These are phyloP conservation scores for Mortierella sp. DNA, from an alignment of 371 early-diverging fungal species.

Conservation along the genomic window DNA sequence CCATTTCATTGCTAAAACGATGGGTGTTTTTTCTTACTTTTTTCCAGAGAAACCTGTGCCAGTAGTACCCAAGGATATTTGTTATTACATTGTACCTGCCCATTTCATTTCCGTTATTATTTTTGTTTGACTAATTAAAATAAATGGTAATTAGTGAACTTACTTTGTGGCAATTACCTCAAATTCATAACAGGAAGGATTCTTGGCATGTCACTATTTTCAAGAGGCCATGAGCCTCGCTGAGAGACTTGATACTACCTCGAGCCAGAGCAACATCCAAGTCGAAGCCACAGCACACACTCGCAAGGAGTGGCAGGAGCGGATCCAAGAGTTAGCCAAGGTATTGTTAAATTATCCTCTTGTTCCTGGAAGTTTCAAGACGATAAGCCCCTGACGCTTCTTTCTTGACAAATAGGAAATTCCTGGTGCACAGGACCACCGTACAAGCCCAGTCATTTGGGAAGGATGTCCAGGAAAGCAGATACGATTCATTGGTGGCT, in stretches of 20 bases:
- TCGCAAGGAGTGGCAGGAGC: slow-evolving; percentile 45
- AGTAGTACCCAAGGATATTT: slow-evolving; percentile 48
- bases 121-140: not conserved
- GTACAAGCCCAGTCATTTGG: slow-evolving; percentile 52
- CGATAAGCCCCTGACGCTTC: not conserved
- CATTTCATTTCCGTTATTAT: no score
- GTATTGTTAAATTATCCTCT: slow-evolving; percentile 9
- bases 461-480: slow-evolving; percentile 50
- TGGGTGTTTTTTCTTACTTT: slow-evolving; percentile 41
- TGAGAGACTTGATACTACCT: slow-evolving; percentile 42
- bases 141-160: no score
- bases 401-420: slow-evolving; percentile 21
- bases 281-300: slow-evolving; percentile 48
- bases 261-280: slow-evolving; percentile 47
- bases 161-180: no score
- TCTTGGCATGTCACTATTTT: slow-evolving; percentile 46
- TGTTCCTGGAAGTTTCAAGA: no score
- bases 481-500: slow-evolving; percentile 45
- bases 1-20: slow-evolving; percentile 1
- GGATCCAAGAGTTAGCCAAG: slow-evolving; percentile 28
- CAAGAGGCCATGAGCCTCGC: slow-evolving; percentile 50
- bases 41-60: slow-evolving; percentile 32
- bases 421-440: slow-evolving; percentile 50
- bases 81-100: slow-evolving; percentile 34
- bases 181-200: slow-evolving; percentile 31